Base-by-base conservation (phyloP, 495 filamentous ascomycete genomes). In the Astrocystis sublimbata region DNA sequence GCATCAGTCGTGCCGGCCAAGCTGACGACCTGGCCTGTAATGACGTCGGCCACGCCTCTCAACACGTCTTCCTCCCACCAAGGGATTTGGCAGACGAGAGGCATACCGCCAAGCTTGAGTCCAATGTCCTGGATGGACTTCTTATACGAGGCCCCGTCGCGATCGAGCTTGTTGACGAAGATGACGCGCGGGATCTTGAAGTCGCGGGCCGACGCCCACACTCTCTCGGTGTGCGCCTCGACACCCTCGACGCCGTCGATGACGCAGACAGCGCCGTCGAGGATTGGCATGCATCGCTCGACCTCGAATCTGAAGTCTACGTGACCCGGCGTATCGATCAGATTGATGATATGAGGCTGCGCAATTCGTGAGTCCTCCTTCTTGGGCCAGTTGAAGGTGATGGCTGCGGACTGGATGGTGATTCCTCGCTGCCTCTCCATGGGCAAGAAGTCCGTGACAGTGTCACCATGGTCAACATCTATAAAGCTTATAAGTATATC, bases 241-340 rank as follows among this genome's bases (percentile, higher is more conserved):
- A 99, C 94, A 1, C 96, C 96, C 60, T 96, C 93, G 42, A 99
- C 96, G 7, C 92, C 92, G 64, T 99, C 96, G 19, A 99, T 83
- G 65, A 99, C 96, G 67, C 93, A 97, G 31, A 99, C 88, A 1
- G 93, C 93, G 8, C 94, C 94, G 72, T 99, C 96, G 0, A 99
- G 85, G 35, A 98, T 90, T 30, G 93, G 91, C 46, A 98, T 76
- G 17, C 93, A 97, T 15, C 96, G 87, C 63, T 97, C 83, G 15
- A 99, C 96, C 73, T 99, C 96, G 65, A 98, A 98, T 2, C 94
- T 96, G 71, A 99, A 99, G 72, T 99, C 96, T 24, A 96, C 93
- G 67, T 99, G 96, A 3, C 96, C 96, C 0, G 96, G 96, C 0
- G 96, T 99, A 73, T 99, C 96, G 47, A 99, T 98, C 2, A 99